Conservation (phyloP, 306 rosid genomes). For the Malus sylvestris region DNA sequence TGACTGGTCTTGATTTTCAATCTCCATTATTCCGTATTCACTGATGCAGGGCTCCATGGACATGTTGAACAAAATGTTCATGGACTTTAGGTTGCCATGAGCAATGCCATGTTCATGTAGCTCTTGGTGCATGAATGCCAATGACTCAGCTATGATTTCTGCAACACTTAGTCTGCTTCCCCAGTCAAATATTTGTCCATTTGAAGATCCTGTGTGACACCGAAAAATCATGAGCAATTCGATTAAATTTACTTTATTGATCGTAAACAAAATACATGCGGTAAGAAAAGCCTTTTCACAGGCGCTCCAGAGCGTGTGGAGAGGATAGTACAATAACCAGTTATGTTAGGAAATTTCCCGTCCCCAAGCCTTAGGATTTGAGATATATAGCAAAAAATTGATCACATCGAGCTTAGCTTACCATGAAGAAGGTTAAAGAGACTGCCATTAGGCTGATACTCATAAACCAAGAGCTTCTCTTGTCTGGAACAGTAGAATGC, state of each 20-base stretch:
- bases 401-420: conserved; percentile 6
- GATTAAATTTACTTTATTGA: background rate
- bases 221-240: background rate
- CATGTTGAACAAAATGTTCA: conserved; percentile 57
- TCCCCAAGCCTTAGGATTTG: too few species aligned
- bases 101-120: conserved; percentile 43
- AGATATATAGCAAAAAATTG: background rate
- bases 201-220: conserved; percentile 36
- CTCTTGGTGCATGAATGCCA: conserved; percentile 59
- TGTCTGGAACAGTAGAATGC: conserved; percentile 67
- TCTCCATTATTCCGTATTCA: conserved; percentile 59
- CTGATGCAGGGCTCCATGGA: conserved; percentile 53
- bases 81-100: conserved; percentile 68
- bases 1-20: conserved; percentile 33
- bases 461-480: conserved; percentile 72
- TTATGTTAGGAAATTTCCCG: too few species aligned
- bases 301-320: background rate
- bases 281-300: background rate
- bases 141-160: conserved; percentile 36
- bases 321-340: background rate
- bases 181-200: conserved; percentile 48
- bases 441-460: conserved; percentile 58
- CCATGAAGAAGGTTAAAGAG: conserved; percentile 67
- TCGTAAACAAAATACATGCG: background rate
- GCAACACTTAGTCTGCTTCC: conserved; percentile 56